phyloP scores from a whole-genome alignment of 352 stramenopile species.

The Blastocystis sp. region DNA sequence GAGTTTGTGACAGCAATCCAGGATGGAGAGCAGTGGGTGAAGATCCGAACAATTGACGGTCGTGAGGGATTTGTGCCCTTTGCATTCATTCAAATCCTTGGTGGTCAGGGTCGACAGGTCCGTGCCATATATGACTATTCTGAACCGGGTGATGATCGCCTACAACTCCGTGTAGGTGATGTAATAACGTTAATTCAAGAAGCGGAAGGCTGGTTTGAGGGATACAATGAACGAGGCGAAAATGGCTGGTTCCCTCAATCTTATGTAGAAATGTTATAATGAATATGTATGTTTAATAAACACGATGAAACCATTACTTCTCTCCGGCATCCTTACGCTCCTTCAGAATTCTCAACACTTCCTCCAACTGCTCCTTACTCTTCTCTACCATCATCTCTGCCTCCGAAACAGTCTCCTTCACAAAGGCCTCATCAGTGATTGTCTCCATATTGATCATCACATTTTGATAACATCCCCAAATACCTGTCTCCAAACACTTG shows the following conservation, averaged over 20 bases:
- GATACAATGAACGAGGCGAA: not conserved
- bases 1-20: not conserved
- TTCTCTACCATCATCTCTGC: slow-evolving; percentile 69
- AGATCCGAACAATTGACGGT: not conserved
- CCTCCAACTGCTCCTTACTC: slow-evolving; percentile 48
- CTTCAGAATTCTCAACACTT: slow-evolving; percentile 69
- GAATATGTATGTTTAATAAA: not conserved
- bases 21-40: not conserved
- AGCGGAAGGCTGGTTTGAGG: not conserved
- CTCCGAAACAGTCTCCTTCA: slow-evolving; percentile 32
- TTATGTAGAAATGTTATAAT: not conserved
- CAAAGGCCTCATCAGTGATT: slow-evolving; percentile 69
- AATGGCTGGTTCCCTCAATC: not conserved
- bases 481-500: slow-evolving; percentile 70
- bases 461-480: slow-evolving; percentile 71
- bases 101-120: not conserved
- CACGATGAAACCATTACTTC: not conserved
- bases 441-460: slow-evolving; percentile 71
- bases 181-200: not conserved
- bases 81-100: not conserved
- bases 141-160: not conserved
- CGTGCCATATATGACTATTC: not conserved
- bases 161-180: not conserved
- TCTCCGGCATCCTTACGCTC: slow-evolving; percentile 33
- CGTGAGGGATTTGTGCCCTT: not conserved